phyloP scores from a whole-genome alignment of 1,139 yeast species.

The Candida albicans region DNA sequence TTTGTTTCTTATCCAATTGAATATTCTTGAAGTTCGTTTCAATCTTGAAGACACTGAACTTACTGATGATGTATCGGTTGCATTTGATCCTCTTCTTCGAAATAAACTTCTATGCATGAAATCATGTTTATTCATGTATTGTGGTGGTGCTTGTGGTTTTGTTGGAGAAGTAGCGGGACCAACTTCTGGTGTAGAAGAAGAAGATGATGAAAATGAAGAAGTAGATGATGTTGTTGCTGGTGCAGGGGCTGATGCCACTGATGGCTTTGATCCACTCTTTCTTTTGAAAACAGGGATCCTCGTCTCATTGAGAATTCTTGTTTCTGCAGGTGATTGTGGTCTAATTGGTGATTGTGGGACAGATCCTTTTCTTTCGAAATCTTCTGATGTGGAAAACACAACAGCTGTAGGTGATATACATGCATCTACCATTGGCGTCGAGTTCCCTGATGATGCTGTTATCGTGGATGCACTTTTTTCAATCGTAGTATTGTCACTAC shows the following conservation, averaged over 20 bases:
- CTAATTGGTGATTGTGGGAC: slow-evolving; percentile 23
- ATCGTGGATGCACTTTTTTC: slow-evolving; percentile 6
- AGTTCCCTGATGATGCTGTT: slow-evolving; percentile 1
- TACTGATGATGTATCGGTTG: slow-evolving; percentile 3
- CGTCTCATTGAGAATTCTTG: slow-evolving; percentile 28
- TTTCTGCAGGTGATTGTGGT: slow-evolving; percentile 32
- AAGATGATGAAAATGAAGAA: slow-evolving; percentile 4
- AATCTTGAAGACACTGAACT: slow-evolving; percentile 5
- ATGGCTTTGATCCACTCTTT: slow-evolving; percentile 2
- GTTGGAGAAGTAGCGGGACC: neutral
- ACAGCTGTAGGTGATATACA: neutral
- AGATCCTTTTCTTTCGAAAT: neutral
- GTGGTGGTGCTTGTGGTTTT: slow-evolving; percentile 6
- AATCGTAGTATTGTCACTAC: slow-evolving; percentile 1
- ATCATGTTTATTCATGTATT: slow-evolving; percentile 5
- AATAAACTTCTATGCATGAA: slow-evolving; percentile 2
- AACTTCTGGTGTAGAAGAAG: too few species aligned
- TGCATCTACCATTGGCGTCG: neutral
- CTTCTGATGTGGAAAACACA: slow-evolving; percentile 2
- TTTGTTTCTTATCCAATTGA: slow-evolving; percentile 16
- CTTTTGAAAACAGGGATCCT: slow-evolving; percentile 29
- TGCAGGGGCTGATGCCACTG: slow-evolving; percentile 7
- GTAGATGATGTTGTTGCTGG: neutral
- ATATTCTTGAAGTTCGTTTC: slow-evolving; percentile 12
- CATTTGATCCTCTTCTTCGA: slow-evolving; percentile 1